phyloP scores from a whole-genome alignment of 2,329 filamentous ascomycete genomes.

The Arthrobotrys musiformis region DNA sequence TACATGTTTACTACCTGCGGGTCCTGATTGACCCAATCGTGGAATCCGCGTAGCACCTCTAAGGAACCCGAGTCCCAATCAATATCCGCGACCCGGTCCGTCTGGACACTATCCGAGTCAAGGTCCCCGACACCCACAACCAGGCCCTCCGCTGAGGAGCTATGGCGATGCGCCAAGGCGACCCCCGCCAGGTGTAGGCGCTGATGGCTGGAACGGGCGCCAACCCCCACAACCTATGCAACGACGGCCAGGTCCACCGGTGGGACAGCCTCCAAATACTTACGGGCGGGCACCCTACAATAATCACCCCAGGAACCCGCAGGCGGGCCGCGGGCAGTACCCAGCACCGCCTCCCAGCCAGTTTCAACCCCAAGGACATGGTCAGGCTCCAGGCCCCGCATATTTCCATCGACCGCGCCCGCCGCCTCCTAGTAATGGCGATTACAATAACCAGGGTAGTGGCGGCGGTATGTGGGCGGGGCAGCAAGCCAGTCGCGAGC shows the following conservation, averaged over 20 bases:
- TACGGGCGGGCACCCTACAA: constrained; percentile 9
- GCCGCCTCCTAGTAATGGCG: constrained; percentile 9
- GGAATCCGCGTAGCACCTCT: constrained; percentile 22
- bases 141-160: constrained; percentile 20
- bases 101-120: constrained; percentile 5
- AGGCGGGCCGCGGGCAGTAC: constrained; percentile 16
- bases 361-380: not conserved
- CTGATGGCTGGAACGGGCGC: constrained; percentile 42
- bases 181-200: constrained; percentile 38
- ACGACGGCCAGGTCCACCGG: constrained; percentile 27
- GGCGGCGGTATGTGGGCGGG: constrained; percentile 6
- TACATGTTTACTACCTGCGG: not conserved
- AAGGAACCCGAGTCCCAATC: constrained; percentile 16
- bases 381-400: constrained; percentile 1
- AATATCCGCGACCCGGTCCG: constrained; percentile 17
- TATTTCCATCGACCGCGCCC: constrained; percentile 48
- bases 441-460: constrained; percentile 9
- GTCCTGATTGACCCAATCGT: constrained; percentile 7
- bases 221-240: constrained; percentile 13
- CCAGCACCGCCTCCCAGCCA: not conserved
- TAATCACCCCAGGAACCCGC: constrained; percentile 4
- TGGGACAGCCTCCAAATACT: constrained; percentile 1
- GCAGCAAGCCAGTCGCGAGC: not conserved
- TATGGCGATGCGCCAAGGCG: constrained; percentile 32
- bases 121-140: constrained; percentile 13